Conservation (phyloP, 441 rosid genomes). For the Viola pubescens region DNA sequence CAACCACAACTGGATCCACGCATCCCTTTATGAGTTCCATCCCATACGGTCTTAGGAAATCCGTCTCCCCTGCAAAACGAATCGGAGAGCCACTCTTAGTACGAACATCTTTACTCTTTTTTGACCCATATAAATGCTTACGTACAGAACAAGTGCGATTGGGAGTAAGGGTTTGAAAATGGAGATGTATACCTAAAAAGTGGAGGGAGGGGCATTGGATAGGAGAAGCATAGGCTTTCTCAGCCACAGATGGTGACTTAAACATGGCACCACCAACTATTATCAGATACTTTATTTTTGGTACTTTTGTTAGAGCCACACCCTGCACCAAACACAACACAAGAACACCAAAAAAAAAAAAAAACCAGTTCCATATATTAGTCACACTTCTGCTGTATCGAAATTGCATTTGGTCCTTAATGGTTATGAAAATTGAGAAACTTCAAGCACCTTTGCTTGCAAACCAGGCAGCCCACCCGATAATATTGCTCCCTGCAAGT, state of each 20-base stretch:
- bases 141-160: no score
- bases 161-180: no score
- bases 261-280: constrained; percentile 80
- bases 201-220: constrained; percentile 58
- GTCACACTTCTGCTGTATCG: not conserved
- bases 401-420: no score
- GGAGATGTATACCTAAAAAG: constrained; percentile 44
- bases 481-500: constrained; percentile 60
- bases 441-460: constrained; percentile 50
- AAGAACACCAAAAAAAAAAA: not conserved
- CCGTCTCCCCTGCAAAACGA: constrained; percentile 61
- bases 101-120: no score
- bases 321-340: constrained; percentile 35
- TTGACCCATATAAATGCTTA: no score
- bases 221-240: constrained; percentile 52
- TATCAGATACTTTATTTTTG: constrained; percentile 52
- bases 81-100: not conserved
- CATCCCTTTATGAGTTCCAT: constrained; percentile 40
- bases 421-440: not conserved
- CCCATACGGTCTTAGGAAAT: constrained; percentile 69
- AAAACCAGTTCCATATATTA: not conserved
- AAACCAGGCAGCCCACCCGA: constrained; percentile 66
- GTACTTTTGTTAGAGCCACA: constrained; percentile 56
- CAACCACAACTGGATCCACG: constrained; percentile 46
- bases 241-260: constrained; percentile 36